Evolutionary conservation across 441 rosid genomes (phyloP).

Genomic region (Euphorbia schlechtendalii): DNA sequence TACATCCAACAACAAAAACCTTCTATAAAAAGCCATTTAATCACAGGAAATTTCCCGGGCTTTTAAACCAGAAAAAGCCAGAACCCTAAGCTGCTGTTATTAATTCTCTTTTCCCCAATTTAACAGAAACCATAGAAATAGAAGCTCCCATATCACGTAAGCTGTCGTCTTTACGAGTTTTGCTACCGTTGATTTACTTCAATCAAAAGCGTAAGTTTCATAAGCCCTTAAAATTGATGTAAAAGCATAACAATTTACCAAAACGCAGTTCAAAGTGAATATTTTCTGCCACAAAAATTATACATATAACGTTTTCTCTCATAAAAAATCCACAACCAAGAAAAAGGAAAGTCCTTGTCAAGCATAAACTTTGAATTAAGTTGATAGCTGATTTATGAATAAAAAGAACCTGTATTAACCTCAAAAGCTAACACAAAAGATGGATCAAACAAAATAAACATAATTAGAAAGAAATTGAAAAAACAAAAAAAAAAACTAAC

Average conservation of each 20-base stretch:
- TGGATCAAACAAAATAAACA: constrained; percentile 2
- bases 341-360: background rate
- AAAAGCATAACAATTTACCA: constrained; percentile 5
- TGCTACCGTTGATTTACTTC: constrained; percentile 14
- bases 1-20: constrained; percentile 2
- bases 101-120: background rate
- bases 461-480: background rate
- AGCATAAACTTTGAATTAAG: background rate
- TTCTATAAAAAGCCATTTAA: background rate
- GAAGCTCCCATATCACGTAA: background rate
- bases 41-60: background rate
- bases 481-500: constrained; percentile 14
- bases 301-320: background rate
- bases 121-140: background rate
- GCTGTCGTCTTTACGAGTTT: background rate
- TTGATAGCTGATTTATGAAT: background rate
- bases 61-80: background rate
- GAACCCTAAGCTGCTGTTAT: background rate
- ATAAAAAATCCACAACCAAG: background rate
- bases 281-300: background rate
- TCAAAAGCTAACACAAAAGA: background rate
- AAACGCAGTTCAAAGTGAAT: background rate
- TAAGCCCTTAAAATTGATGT: constrained; percentile 6
- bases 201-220: constrained; percentile 15
- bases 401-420: background rate